Base-by-base conservation (phyloP, 805 yeast genomes). In the Candida nonsorbophila region DNA sequence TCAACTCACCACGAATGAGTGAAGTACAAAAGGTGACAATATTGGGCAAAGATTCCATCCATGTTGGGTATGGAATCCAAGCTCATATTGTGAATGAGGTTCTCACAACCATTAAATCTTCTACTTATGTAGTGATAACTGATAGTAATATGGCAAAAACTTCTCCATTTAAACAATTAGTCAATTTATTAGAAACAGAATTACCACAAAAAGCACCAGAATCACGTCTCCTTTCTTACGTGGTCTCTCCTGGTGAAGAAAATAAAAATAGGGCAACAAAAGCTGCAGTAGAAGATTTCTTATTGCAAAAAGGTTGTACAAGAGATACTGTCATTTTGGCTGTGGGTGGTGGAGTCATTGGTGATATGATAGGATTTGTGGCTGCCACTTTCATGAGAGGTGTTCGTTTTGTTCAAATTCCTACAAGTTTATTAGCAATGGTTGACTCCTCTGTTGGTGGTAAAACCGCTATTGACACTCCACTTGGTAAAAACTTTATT, bases 341-440 rank as follows among this genome's bases (percentile, higher is more conserved):
- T 6, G 76, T 92, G 36, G 98, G 98, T 38, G 98, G 98, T 42
- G 98, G 98, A 45, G 94, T 92, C 29, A 90, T 92, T 56, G 98
- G 98, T 36, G 98, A 92, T 53, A 90, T 92, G 98, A 84, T 90
- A 42, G 98, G 98, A 4, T 92, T 77, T 53, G 97, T 92, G 23
- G 98, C 98, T n/a, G 90, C 98, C 18, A 92, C 98, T 2, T 92
- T 92, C 56, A 92, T 92, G 98, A 75, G 98, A 53, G 98, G 98
- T 33, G 94, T 92, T 6, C 72, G 95, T 39, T 86, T 87, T 33
- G 79, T 87, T 24, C 98, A 92, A 57, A 71, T 92, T 16, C 98
- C 98, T 32, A 92, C 98, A 5, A 84, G 95, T 19, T 61, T 92
- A 40, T 69, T 92, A 39, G 81, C 98, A 6, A 92, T 92, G 98